Base-by-base conservation (phyloP, 129 eudicot species). In the Saussurea involucrata region DNA sequence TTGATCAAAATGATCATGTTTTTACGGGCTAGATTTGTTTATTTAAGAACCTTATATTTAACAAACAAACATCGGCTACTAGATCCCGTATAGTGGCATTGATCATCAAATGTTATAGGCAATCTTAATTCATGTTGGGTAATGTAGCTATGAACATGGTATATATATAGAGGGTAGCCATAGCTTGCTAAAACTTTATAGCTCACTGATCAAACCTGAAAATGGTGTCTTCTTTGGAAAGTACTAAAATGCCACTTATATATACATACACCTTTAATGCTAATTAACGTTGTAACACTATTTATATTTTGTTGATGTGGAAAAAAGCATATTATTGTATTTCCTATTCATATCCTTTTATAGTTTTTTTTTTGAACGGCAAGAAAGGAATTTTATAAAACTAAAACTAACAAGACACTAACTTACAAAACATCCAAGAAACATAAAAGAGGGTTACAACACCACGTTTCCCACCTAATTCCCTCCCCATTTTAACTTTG, bases 21-120 rank as follows among this genome's bases (percentile, higher is more conserved):
- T 60, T 73, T 80, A 80, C 68, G 69, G 84, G 63, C 5, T 64
- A 12, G 15, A 34, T 73, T 72, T 53, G 60, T 71, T 73, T 49
- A 49, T 32, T 33, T 73, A 18, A 55, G 44, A 66, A 53, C 79
- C 67, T 66, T 64, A 65, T 44, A 53, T 63, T 49, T 32, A 79
- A 72, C 68, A 65, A 72, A 73, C 83, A 79, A 65, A 33, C 78
- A 79, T 72, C 78, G 67, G 83, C 68, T 79, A 33, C 78, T 71
- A 63, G 83, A 79, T 79, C 83, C 73, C 73, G 78, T 79, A 79
- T 63, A 72, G 18, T 71, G 66, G 72, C 53, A 71, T 46, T 63
- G 40, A 71, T 71, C 63, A 71, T 79, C 78, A 63, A 33, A 72
- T 63, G 71, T 58, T 78, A 57, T 78, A 27, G 69, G 71, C 76